These are phyloP conservation scores for Hypoxylon crocopeplum DNA, from an alignment of 495 filamentous ascomycete species.

Conservation along the genomic window DNA sequence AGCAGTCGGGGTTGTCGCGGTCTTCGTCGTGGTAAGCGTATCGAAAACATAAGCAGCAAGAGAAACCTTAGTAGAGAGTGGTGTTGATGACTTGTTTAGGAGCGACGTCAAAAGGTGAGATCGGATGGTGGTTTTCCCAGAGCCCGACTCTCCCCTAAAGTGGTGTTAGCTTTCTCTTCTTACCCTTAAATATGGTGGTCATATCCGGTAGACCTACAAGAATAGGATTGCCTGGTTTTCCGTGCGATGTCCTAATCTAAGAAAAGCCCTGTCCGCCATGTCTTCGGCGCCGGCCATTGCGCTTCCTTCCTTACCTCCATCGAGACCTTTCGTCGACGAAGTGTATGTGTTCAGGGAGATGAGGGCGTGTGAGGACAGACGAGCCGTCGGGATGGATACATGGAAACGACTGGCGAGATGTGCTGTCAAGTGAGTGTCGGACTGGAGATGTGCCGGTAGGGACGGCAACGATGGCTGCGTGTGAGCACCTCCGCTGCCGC, in stretches of 20 bases:
- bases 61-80: slow-evolving; percentile 88
- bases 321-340: slow-evolving; percentile 81
- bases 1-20: slow-evolving; percentile 89
- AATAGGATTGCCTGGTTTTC: slow-evolving; percentile 95
- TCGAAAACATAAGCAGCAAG: slow-evolving; percentile 95
- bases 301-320: slow-evolving; percentile 86
- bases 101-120: slow-evolving; percentile 85
- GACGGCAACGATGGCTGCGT: slow-evolving; percentile 89
- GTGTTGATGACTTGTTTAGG: slow-evolving; percentile 86
- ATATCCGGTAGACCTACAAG: slow-evolving; percentile 65
- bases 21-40: slow-evolving; percentile 96
- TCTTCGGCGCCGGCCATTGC: slow-evolving; percentile 88
- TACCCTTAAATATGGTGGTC: not conserved
- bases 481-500: slow-evolving; percentile 68
- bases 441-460: slow-evolving; percentile 89
- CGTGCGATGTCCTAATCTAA: slow-evolving; percentile 82
- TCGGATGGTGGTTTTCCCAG: slow-evolving; percentile 93
- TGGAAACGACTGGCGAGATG: slow-evolving; percentile 97
- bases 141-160: slow-evolving; percentile 86
- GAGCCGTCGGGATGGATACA: slow-evolving; percentile 82
- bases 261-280: slow-evolving; percentile 81
- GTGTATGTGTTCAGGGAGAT: slow-evolving; percentile 94
- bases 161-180: slow-evolving; percentile 32
- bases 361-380: slow-evolving; percentile 87
- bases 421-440: slow-evolving; percentile 93